Percentiles rank a stretch among this genome's conserved stretches.
Evolutionary conservation across 768 basidiomycete genomes (phyloP).

Genomic region (Lanmaoa rubissima): DNA sequence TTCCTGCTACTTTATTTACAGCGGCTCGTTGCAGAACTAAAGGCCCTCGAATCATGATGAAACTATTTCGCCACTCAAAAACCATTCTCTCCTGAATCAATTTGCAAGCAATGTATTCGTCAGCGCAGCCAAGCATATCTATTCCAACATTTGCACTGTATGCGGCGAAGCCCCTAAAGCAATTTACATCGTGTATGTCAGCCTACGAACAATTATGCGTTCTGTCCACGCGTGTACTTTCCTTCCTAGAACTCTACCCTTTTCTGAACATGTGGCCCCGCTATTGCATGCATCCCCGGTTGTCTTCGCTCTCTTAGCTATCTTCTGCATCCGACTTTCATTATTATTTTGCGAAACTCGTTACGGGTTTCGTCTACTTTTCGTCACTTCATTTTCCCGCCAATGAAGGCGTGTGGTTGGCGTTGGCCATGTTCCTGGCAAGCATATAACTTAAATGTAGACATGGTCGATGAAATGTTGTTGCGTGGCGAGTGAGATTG

Average conservation of each 20-base stretch:
- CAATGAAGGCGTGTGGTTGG: neutral
- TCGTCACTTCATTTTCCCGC: neutral
- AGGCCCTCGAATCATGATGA: constrained; percentile 42
- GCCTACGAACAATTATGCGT: constrained; percentile 21
- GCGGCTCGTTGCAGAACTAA: constrained; percentile 67
- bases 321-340: constrained; percentile 13
- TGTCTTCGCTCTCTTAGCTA: constrained; percentile 28
- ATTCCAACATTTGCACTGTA: constrained; percentile 28
- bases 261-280: constrained; percentile 8
- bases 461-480: neutral
- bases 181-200: constrained; percentile 31
- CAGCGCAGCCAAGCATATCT: constrained; percentile 18
- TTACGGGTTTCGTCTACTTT: constrained; percentile 5
- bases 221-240: constrained; percentile 23
- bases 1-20: constrained; percentile 22
- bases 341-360: constrained; percentile 11
- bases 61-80: neutral
- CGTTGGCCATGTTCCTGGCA: neutral
- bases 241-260: constrained; percentile 19
- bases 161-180: constrained; percentile 25
- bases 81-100: constrained; percentile 8
- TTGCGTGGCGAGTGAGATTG: neutral
- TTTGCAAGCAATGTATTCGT: constrained; percentile 29
- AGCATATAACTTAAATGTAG: constrained; percentile 15
- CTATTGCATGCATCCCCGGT: constrained; percentile 22